phyloP scores from a whole-genome alignment of 495 filamentous ascomycete species.

The Talaromyces adpressus region DNA sequence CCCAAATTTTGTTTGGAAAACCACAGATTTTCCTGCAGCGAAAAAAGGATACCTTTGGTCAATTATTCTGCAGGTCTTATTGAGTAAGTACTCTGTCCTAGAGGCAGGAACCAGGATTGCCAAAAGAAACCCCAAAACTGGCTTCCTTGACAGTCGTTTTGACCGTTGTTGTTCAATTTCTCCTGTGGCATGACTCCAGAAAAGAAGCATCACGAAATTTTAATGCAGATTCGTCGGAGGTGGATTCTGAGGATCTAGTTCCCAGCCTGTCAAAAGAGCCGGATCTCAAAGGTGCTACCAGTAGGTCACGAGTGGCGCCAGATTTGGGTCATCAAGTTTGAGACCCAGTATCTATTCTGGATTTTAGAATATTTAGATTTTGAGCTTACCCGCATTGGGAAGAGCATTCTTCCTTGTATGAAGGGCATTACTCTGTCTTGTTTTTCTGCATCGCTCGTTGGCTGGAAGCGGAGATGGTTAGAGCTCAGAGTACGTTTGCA shows the following conservation, averaged over 20 bases:
- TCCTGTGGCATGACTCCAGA: neutral
- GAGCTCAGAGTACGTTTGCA: no score
- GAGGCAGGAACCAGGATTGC: neutral
- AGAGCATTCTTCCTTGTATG: no score
- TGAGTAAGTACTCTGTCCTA: neutral
- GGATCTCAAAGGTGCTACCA: neutral
- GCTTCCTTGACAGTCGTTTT: neutral
- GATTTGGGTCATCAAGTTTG: neutral
- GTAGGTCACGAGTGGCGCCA: neutral
- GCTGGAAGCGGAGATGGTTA: no score
- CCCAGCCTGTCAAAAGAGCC: neutral
- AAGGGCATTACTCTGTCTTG: no score
- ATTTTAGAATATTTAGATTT: neutral
- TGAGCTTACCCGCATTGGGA: no score
- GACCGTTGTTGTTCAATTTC: neutral
- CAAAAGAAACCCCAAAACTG: neutral
- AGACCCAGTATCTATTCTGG: neutral
- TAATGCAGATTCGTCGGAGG: neutral
- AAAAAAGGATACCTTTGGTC: conserved; percentile 26
- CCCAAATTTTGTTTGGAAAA: conserved; percentile 34
- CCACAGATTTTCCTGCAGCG: conserved; percentile 27
- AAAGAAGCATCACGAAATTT: neutral
- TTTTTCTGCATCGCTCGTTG: no score
- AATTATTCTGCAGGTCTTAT: conserved; percentile 20
- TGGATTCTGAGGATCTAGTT: neutral